phyloP scores from a whole-genome alignment of 192 early-diverging fungal genomes.

The Rhizoclosmatium sp. region DNA sequence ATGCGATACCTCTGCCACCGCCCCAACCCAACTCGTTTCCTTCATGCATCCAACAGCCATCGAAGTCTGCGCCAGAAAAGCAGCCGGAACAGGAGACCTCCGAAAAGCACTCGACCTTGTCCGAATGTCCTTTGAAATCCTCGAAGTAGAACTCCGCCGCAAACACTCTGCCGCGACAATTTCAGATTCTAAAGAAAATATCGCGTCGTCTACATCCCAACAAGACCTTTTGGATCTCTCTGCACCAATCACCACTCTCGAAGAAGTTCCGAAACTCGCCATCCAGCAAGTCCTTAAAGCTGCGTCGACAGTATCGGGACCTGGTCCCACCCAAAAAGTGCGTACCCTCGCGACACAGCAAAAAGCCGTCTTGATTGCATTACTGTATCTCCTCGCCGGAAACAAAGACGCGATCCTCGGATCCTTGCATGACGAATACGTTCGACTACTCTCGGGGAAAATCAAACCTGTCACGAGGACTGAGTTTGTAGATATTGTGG shows the following conservation, averaged over 20 bases:
- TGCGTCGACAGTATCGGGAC: constrained; percentile 61
- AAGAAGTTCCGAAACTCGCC: constrained; percentile 74
- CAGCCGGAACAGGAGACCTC: constrained; percentile 79
- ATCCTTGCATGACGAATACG: constrained; percentile 65
- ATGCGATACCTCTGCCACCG: not conserved
- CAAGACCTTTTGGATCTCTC: constrained; percentile 25
- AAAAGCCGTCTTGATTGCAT: constrained; percentile 74
- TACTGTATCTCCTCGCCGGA: constrained; percentile 58
- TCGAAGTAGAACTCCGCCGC: constrained; percentile 20
- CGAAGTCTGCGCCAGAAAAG: constrained; percentile 92
- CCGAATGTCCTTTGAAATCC: constrained; percentile 36
- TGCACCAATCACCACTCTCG: not conserved
- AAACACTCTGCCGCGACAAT: not conserved
- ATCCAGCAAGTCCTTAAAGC: constrained; percentile 82
- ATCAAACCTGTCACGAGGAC: constrained; percentile 74
- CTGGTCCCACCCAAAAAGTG: constrained; percentile 67
- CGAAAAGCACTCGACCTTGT: constrained; percentile 54
- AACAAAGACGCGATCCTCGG: constrained; percentile 38
- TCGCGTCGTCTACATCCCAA: not conserved
- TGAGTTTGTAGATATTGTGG: constrained; percentile 78
- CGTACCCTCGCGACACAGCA: constrained; percentile 80
- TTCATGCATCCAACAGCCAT: constrained; percentile 87
- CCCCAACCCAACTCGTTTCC: constrained; percentile 36
- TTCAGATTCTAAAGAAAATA: not conserved
- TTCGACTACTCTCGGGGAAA: constrained; percentile 56